Percentiles rank a stretch among this genome's conserved stretches.
phyloP scores from a whole-genome alignment of 495 filamentous ascomycete genomes.

The Aeminium ludgeri region DNA sequence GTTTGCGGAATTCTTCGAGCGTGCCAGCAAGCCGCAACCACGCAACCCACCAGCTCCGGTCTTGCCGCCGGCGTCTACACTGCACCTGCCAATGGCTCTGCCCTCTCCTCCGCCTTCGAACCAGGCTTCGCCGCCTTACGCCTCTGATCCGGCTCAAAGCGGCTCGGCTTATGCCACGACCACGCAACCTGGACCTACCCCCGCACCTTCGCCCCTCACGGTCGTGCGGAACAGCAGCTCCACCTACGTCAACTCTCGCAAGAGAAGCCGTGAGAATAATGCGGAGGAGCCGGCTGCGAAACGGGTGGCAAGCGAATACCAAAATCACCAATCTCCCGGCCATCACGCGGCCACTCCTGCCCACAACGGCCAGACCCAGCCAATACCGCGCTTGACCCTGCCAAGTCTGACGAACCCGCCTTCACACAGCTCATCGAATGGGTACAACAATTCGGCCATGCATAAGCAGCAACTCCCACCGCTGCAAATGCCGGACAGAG shows the following conservation, averaged over 20 bases:
- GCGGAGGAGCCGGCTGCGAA: slow-evolving; percentile 52
- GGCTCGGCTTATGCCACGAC: background rate
- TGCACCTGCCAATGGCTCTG: slow-evolving; percentile 29
- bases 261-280: slow-evolving; percentile 55
- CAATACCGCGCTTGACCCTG: slow-evolving; percentile 32
- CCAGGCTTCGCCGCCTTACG: slow-evolving; percentile 27
- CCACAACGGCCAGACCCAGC: slow-evolving; percentile 7
- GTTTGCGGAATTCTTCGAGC: slow-evolving; percentile 66
- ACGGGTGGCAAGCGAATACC: slow-evolving; percentile 23
- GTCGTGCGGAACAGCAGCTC: slow-evolving; percentile 23
- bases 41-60: slow-evolving; percentile 26
- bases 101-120: slow-evolving; percentile 39
- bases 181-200: slow-evolving; percentile 6
- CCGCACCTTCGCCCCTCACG: slow-evolving; percentile 35
- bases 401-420: slow-evolving; percentile 36
- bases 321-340: slow-evolving; percentile 26
- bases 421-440: slow-evolving; percentile 12
- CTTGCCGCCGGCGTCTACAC: slow-evolving; percentile 30
- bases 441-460: slow-evolving; percentile 16
- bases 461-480: slow-evolving; percentile 16
- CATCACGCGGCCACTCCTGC: slow-evolving; percentile 19
- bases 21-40: slow-evolving; percentile 28
- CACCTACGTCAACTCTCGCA: slow-evolving; percentile 27
- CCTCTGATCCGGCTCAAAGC: background rate
- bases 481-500: slow-evolving; percentile 23